These are phyloP conservation scores for Postia placenta DNA, from an alignment of 768 basidiomycete genomes.

Conservation along the genomic window DNA sequence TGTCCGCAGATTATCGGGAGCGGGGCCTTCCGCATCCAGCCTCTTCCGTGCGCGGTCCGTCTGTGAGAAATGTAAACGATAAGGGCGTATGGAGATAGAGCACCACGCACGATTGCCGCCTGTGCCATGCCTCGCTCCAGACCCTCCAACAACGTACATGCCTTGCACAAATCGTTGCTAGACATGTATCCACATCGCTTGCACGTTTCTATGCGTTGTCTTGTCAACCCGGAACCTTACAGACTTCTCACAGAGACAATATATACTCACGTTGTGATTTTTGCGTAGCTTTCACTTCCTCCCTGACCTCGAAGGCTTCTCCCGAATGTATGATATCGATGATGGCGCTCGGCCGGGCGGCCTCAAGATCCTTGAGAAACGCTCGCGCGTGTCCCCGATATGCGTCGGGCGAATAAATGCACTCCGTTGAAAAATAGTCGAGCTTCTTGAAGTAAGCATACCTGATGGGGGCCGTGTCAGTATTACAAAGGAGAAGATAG, in stretches of 20 bases:
- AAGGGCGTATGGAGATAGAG: neutral
- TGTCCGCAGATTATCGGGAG: conserved; percentile 64
- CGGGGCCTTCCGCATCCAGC: conserved; percentile 50
- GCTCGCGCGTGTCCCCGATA: conserved; percentile 94
- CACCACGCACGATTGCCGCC: conserved; percentile 39
- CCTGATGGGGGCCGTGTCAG: conserved; percentile 35
- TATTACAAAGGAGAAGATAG: neutral
- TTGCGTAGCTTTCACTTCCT: conserved; percentile 79
- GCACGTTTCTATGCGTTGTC: conserved; percentile 63
- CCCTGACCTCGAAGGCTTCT: conserved; percentile 82
- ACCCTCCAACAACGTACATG: conserved; percentile 86
- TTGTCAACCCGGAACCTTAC: neutral
- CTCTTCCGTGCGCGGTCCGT: conserved; percentile 64
- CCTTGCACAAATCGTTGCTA: conserved; percentile 95
- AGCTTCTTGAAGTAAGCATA: conserved; percentile 99
- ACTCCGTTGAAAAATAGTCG: conserved; percentile 98
- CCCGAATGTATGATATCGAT: conserved; percentile 98
- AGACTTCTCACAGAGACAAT: neutral
- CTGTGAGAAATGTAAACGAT: conserved; percentile 27
- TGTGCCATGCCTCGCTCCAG: conserved; percentile 74
- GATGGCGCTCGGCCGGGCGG: conserved; percentile 88
- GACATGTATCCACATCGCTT: conserved; percentile 93
- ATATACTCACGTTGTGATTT: conserved; percentile 71
- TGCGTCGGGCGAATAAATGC: conserved; percentile 98
- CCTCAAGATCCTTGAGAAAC: conserved; percentile 94